Percentiles rank a stretch among this genome's conserved stretches.
phyloP scores from a whole-genome alignment of 164 flowering plant species.

The Tinospora cordifolia region DNA sequence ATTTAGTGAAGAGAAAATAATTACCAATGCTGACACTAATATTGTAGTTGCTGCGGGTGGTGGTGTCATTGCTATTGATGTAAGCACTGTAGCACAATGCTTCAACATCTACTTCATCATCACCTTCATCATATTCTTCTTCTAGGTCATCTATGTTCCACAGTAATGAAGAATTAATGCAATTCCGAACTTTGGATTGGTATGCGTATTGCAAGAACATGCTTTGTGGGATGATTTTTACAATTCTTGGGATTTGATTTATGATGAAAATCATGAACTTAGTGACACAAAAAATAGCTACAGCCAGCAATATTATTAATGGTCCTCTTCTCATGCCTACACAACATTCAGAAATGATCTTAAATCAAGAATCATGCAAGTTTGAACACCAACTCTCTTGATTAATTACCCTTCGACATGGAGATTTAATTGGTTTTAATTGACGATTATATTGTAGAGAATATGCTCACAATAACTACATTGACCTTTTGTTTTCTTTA shows the following conservation, averaged over 20 bases:
- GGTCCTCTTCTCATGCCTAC: constrained; percentile 12
- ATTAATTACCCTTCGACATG: not conserved
- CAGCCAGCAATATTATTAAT: not conserved
- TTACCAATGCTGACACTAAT: not conserved
- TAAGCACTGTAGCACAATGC: too few species aligned
- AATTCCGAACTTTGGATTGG: constrained; percentile 38
- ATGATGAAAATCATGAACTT: constrained; percentile 15
- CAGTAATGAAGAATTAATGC: constrained; percentile 20
- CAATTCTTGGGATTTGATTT: constrained; percentile 38
- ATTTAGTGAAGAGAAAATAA: constrained; percentile 9
- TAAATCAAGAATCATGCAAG: constrained; percentile 42
- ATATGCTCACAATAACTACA: not conserved
- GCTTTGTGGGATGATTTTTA: constrained; percentile 41
- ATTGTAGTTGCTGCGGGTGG: not conserved
- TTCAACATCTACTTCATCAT: constrained; percentile 17
- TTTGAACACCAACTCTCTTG: constrained; percentile 25
- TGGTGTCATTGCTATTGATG: not conserved
- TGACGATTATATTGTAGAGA: constrained; percentile 3
- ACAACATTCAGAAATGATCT: constrained; percentile 24
- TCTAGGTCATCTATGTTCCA: constrained; percentile 11
- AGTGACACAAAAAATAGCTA: constrained; percentile 20
- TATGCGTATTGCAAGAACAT: constrained; percentile 21
- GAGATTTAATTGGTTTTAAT: constrained; percentile 7
- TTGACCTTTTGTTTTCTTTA: not conserved
- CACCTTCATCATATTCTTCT: constrained; percentile 23